Evolutionary conservation across 371 early-diverging fungal genomes (phyloP).

Genomic region (Actinomucor elegans): DNA sequence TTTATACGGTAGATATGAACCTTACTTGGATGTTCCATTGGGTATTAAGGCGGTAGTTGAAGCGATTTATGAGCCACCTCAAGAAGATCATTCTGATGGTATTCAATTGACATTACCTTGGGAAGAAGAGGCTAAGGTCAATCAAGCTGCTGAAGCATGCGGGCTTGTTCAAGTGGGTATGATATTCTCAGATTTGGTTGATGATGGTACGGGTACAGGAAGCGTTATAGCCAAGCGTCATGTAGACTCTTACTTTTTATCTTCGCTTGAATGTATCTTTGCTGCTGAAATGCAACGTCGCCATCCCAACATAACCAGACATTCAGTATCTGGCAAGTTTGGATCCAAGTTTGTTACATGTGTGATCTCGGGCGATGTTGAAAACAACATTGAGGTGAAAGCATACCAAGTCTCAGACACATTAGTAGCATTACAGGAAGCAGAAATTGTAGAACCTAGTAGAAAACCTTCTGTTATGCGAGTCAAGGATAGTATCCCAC

Average conservation of each 20-base stretch:
- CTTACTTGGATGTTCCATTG: conserved; percentile 90
- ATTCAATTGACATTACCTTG: conserved; percentile 65
- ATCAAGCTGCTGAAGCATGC: conserved; percentile 71
- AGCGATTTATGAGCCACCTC: conserved; percentile 95
- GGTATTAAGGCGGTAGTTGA: conserved; percentile 98
- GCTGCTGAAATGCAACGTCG: conserved; percentile 87
- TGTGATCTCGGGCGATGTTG: conserved; percentile 82
- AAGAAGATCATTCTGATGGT: conserved; percentile 83
- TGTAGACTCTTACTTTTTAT: conserved; percentile 91
- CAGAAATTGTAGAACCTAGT: conserved; percentile 91
- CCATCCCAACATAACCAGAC: conserved; percentile 73
- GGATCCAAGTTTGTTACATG: conserved; percentile 94
- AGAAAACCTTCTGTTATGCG: conserved; percentile 86
- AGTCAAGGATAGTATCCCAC: conserved; percentile 74
- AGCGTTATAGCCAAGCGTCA: conserved; percentile 89
- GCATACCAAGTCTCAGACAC: conserved; percentile 95
- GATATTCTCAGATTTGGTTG: conserved; percentile 93
- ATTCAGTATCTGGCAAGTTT: conserved; percentile 76
- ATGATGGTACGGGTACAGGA: conserved; percentile 82
- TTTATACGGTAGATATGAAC: conserved; percentile 93
- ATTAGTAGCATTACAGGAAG: conserved; percentile 88
- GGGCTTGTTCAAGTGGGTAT: conserved; percentile 89
- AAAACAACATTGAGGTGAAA: conserved; percentile 84
- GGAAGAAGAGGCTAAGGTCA: conserved; percentile 63
- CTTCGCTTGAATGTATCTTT: conserved; percentile 90